These are phyloP conservation scores for Populus pruinosa DNA, from an alignment of 345 rosid species.

Conservation along the genomic window DNA sequence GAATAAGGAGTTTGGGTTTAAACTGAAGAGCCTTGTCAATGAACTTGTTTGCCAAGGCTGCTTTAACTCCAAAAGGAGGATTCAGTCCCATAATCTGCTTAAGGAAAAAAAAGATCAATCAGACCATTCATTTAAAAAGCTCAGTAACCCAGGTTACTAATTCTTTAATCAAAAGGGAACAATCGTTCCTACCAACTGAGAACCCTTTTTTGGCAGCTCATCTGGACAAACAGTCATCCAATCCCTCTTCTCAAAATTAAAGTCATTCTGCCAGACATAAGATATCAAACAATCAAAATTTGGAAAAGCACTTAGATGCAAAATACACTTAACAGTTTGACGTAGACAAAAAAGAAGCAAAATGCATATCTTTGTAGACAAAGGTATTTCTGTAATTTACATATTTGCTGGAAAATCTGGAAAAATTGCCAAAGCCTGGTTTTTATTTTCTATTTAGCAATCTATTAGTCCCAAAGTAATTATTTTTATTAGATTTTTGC, in stretches of 20 bases:
- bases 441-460: no score
- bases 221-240: conserved; percentile 66
- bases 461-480: no score
- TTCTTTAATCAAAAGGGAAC: conserved; percentile 5
- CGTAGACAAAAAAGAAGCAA: no score
- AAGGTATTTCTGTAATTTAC: no score
- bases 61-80: conserved; percentile 92
- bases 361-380: no score
- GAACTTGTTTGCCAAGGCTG: conserved; percentile 70
- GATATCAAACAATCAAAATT: background rate
- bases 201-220: conserved; percentile 63
- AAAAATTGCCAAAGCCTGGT: no score
- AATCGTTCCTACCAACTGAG: conserved; percentile 56
- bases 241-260: conserved; percentile 74
- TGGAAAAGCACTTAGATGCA: background rate
- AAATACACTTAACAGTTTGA: no score
- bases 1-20: conserved; percentile 80
- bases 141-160: background rate
- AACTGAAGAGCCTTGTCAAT: conserved; percentile 80
- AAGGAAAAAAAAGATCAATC: conserved; percentile 7
- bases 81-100: conserved; percentile 88
- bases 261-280: conserved; percentile 48
- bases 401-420: no score
- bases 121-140: background rate
- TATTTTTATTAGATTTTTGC: no score